A percentile compares a stretch with the other conserved stretches of the same genome.
These are phyloP conservation scores for Starmerella apicola DNA, from an alignment of 805 yeast genomes.

Conservation along the genomic window DNA sequence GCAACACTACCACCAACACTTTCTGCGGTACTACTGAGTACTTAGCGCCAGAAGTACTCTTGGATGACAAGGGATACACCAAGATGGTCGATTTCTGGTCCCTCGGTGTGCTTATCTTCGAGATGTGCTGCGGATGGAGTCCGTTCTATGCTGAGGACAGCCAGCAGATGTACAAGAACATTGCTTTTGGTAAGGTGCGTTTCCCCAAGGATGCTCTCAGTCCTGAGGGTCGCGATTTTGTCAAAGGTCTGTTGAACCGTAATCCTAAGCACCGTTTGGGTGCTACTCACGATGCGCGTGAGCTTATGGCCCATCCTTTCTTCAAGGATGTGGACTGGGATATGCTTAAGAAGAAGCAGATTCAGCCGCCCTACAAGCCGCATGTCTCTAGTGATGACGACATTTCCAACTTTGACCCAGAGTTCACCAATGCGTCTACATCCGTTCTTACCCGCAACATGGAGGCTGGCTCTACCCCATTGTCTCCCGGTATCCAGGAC, in stretches of 20 bases:
- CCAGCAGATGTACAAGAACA: slow-evolving; percentile 97
- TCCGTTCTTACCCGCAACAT: slow-evolving; percentile 50
- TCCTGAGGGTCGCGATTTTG: slow-evolving; percentile 88
- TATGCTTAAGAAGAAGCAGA: slow-evolving; percentile 57
- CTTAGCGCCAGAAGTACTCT: slow-evolving; percentile 88
- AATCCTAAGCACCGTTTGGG: slow-evolving; percentile 94
- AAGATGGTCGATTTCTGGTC: slow-evolving; percentile 99
- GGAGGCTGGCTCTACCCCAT: slow-evolving; percentile 47
- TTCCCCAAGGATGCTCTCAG: slow-evolving; percentile 93
- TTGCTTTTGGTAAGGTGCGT: slow-evolving; percentile 95
- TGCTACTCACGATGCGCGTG: slow-evolving; percentile 81
- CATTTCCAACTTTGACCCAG: slow-evolving; percentile 95
- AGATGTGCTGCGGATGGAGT: slow-evolving; percentile 99
- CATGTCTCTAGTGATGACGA: slow-evolving; percentile 83
- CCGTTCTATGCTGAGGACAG: slow-evolving; percentile 97
- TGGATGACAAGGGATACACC: slow-evolving; percentile 94
- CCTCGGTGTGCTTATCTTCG: slow-evolving; percentile 87
- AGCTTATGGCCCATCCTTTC: slow-evolving; percentile 82
- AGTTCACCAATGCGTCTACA: slow-evolving; percentile 85
- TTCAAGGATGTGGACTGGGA: slow-evolving; percentile 89
- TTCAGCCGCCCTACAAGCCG: slow-evolving; percentile 96
- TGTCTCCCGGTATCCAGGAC: slow-evolving; percentile 90
- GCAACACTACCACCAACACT: slow-evolving; percentile 78
- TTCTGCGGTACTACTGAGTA: slow-evolving; percentile 98
- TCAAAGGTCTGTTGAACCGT: slow-evolving; percentile 85